phyloP scores from a whole-genome alignment of 306 rosid genomes.

The Dalbergia oliveri region DNA sequence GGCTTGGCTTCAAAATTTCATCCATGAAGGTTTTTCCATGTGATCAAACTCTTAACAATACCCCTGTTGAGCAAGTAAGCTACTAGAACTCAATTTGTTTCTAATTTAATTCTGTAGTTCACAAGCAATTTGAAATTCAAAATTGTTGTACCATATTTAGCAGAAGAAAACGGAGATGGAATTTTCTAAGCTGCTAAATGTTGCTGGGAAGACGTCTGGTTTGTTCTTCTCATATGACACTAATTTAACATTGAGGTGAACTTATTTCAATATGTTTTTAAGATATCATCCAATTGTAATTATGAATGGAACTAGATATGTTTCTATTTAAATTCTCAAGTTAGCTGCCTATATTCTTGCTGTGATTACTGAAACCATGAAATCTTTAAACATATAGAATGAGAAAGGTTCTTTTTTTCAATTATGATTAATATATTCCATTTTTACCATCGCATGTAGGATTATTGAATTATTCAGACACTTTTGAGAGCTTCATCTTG shows the following conservation, averaged over 20 bases:
- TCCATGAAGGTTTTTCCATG: constrained; percentile 75
- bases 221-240: constrained; percentile 78
- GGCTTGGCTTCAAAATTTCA: constrained; percentile 48
- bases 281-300: too few relatives aligned
- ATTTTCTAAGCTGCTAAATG: constrained; percentile 66
- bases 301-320: too few relatives aligned
- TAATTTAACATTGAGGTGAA: constrained; percentile 81
- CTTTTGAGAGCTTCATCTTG: too few relatives aligned
- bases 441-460: too few relatives aligned
- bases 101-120: neutral
- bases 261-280: constrained; percentile 16
- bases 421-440: too few relatives aligned
- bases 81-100: neutral
- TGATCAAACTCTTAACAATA: constrained; percentile 67
- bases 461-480: too few relatives aligned
- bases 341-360: too few relatives aligned
- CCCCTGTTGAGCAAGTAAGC: constrained; percentile 69
- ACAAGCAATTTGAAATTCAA: constrained; percentile 30
- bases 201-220: constrained; percentile 76
- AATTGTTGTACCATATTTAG: constrained; percentile 36
- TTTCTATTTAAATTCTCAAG: too few relatives aligned
- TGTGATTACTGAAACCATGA: too few relatives aligned
- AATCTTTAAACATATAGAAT: too few relatives aligned
- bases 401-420: too few relatives aligned
- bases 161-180: constrained; percentile 88